Base-by-base conservation (phyloP, 306 rosid species). In the Castanospermum australe region DNA sequence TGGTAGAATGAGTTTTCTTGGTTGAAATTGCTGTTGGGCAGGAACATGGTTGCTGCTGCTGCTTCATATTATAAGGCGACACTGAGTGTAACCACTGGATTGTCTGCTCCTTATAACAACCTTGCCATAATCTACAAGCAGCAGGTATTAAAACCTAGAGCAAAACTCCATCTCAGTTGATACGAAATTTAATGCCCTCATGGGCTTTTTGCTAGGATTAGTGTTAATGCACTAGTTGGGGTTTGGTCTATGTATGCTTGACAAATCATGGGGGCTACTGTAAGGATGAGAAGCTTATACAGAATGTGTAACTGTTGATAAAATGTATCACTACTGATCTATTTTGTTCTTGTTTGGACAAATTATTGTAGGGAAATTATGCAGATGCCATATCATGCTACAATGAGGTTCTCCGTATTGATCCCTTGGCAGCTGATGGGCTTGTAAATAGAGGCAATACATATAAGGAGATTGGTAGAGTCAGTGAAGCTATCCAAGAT, bases 361-460 rank as follows among this genome's bases (percentile, higher is more conserved):
- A 60, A 21, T 45, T 74, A 57, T 79, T 28, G 73, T 83, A 96
- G 99, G 99, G 99, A 45, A 96, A 92, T 81, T 96, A 93, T 72
- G 92, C 90, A 54, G 99, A 96, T 90, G 99, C 99, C 54, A 91
- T 96, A 79, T 91, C 98, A 28, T 96, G 99, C 88, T 96, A 96
- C 87, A 96, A 91, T 69, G 99, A 96, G 84, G 98, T 96, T 47
- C 98, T 96, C 64, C 96, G 98, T 48, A 93, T 96, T 78, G 99
- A 96, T 83, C 98, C 99, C 64, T 76, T 96, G 91, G 99, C 99
- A 61, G 99, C 96, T 71, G 99, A 96, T 80, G 97, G 99, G 66
- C 97, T 96, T 80, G 99, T 96, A 74, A 96, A 96, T 71, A 92
- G 99, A 87, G 99, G 99, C 12, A 96, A 96, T 84, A 96, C 99